Percentiles rank a stretch among this genome's conserved stretches.
Evolutionary conservation across 2,329 filamentous ascomycete genomes (phyloP).

Genomic region (Dothideomycetes sp.): DNA sequence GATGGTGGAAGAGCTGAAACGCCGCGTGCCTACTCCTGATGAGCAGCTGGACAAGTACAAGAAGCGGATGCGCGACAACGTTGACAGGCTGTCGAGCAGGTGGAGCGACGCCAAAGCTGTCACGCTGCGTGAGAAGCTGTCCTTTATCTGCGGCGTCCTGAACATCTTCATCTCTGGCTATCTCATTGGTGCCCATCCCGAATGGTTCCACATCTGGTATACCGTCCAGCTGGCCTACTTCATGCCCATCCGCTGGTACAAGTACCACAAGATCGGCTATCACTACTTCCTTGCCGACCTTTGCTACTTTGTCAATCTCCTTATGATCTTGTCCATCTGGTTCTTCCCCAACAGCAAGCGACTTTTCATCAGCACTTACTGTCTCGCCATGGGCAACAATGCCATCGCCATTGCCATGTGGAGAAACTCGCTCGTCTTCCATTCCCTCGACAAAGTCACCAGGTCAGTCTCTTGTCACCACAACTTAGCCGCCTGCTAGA

Average conservation of each 20-base stretch:
- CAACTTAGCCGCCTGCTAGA: not conserved
- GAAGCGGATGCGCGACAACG: constrained; percentile 74
- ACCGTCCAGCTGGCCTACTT: constrained; percentile 57
- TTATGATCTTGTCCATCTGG: constrained; percentile 77
- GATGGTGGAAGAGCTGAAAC: constrained; percentile 87
- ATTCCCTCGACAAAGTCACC: constrained; percentile 96
- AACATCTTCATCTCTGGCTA: constrained; percentile 98
- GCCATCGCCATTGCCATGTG: constrained; percentile 98
- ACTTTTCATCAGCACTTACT: constrained; percentile 85
- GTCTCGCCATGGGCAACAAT: constrained; percentile 91
- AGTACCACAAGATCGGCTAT: constrained; percentile 83
- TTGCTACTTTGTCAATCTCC: constrained; percentile 94
- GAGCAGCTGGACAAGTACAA: constrained; percentile 89
- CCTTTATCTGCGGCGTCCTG: constrained; percentile 90
- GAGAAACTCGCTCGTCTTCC: constrained; percentile 96
- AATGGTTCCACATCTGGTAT: constrained; percentile 90
- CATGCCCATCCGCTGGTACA: constrained; percentile 91
- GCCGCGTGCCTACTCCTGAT: constrained; percentile 74
- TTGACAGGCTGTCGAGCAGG: constrained; percentile 74
- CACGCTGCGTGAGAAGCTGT: constrained; percentile 83
- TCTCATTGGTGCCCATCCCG: constrained; percentile 73
- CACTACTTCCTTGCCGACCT: constrained; percentile 97
- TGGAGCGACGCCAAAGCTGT: constrained; percentile 90
- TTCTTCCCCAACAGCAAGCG: constrained; percentile 82
- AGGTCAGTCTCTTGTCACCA: constrained; percentile 40